Base-by-base conservation (phyloP, 257 asterid species). In the Mentha longifolia region DNA sequence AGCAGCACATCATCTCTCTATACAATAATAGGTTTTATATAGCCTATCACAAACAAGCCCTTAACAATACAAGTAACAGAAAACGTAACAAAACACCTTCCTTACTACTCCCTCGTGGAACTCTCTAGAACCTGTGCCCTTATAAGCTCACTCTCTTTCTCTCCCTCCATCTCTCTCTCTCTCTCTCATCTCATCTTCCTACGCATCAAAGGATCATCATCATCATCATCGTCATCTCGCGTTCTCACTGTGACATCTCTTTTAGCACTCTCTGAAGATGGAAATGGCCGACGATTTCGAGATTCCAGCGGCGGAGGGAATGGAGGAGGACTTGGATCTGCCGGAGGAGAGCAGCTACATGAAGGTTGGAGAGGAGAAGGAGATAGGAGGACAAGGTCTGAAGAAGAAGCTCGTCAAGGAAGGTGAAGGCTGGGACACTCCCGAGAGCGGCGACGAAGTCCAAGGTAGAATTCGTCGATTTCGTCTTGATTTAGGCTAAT, bases 281-380 rank as follows among this genome's bases (percentile, higher is more conserved):
- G 41, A 51, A 68, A 86, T 84, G 95, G 90, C 82, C 12, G 91
- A 86, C 35, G 89, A 88, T 77, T 85, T 84, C 73, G 92, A 75
- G 1, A 83, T 87, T 80, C 84, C 90, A 67, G 61, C 82, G 37
- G 68, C 80, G 12, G 84, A 65, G 50, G 86, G 71, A 9, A 47
- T 84, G 83, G 90, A 84, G 5, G 86, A 79, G n/a, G 88, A 82
- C 16, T 54, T 85, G 82, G 92, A 83, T 68, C 76, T 87, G 74
- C 89, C 89, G 49, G 94, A 78, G 22, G 85, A 72, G 13, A 67
- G 76, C 74, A 70, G 80, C 68, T 11, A 55, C 61, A 59, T 86
- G 80, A 84, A 90, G 77, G 88, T 85, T 28, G 97, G 97, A n/a
- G 93, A 86, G 30, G 95, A 90, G 81, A 88, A 82, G 81, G 93